Base-by-base conservation (phyloP, 2,329 filamentous ascomycete species). In the Aspergillus flavus region DNA sequence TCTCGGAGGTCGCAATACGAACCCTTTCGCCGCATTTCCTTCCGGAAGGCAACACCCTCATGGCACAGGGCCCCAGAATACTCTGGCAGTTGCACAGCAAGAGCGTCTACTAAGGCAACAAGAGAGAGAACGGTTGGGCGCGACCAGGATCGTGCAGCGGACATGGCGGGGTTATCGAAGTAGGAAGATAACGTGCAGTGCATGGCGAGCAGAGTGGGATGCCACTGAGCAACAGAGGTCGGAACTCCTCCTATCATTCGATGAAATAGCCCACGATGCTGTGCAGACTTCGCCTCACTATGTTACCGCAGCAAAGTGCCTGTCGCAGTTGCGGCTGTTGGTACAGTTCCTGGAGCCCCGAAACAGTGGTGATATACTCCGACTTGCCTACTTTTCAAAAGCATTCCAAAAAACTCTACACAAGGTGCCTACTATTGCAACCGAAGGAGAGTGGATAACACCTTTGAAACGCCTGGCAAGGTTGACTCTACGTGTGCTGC, bases 11-110 rank as follows among this genome's bases (percentile, higher is more conserved):
- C 90, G 94, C 70, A 87, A 87, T 68, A 83, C 84, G 57, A 96
- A 97, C 73, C 92, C 93, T 4, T 96, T 95, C 77, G 89, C 85
- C 58, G 79, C 78, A 59, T 77, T 86, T 64, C 86, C 86, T 68
- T 84, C 84, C 36, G 82, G 84, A 48, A 87, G 88, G 83, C 81
- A 81, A 19, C 82, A 86, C 5, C 80, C 84, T 14, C 78, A 79
- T 63, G 84, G 85, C 19, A 84, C 87, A 1, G 89, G 88, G 21
- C 85, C 91, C 6, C 91, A 92, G 71, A 89, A 90, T 72, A 90
- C 94, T 1, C 86, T 98, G 32, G 91, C 90, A 52, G 89, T 92
- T 71, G 94, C 94, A 32, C 93, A 97, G 73, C 92, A 93, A 70
- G 93, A 97, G 71, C 89, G 95, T 34, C 83, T 89, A 67, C 86